These are phyloP conservation scores for Globisporangium heterothallicum DNA, from an alignment of 352 stramenopile genomes.

Conservation along the genomic window DNA sequence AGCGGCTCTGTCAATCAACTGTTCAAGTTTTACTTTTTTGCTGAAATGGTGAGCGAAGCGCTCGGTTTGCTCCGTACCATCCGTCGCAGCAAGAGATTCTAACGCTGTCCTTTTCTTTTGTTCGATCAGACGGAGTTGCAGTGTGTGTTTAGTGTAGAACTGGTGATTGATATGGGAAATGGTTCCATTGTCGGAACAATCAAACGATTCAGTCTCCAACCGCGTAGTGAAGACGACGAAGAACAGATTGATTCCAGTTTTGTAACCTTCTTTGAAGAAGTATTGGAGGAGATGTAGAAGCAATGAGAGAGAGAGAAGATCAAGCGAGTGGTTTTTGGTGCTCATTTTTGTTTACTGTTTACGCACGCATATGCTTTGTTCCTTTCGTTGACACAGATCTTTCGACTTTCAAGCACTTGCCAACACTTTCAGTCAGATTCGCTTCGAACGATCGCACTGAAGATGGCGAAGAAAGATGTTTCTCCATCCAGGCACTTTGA, in stretches of 20 bases:
- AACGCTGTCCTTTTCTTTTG: neutral
- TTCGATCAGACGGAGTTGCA: slow-evolving; percentile 49
- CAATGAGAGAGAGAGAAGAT: slow-evolving; percentile 3
- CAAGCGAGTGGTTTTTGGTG: slow-evolving; percentile 6
- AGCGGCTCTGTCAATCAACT: slow-evolving; percentile 63
- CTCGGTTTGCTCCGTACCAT: neutral
- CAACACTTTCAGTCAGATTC: neutral
- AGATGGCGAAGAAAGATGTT: slow-evolving; percentile 64
- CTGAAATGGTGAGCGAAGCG: slow-evolving; percentile 57
- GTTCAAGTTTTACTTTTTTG: slow-evolving; percentile 88
- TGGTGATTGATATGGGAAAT: slow-evolving; percentile 59
- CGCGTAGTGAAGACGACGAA: slow-evolving; percentile 51
- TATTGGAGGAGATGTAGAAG: slow-evolving; percentile 63
- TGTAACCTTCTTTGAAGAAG: slow-evolving; percentile 77
- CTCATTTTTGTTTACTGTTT: neutral
- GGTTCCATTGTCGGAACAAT: slow-evolving; percentile 54
- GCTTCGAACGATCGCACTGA: slow-evolving; percentile 26
- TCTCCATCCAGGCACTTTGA: slow-evolving; percentile 71
- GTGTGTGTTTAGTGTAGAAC: slow-evolving; percentile 78
- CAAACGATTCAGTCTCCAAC: slow-evolving; percentile 64
- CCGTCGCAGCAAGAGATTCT: neutral
- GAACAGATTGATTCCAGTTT: slow-evolving; percentile 84
- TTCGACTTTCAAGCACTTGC: neutral
- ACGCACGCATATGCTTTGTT: slow-evolving; percentile 7
- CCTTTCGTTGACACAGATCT: neutral